Percentiles rank a stretch among this genome's conserved stretches.
Evolutionary conservation across 768 basidiomycete species (phyloP).

Genomic region (Hypholoma fasciculare): DNA sequence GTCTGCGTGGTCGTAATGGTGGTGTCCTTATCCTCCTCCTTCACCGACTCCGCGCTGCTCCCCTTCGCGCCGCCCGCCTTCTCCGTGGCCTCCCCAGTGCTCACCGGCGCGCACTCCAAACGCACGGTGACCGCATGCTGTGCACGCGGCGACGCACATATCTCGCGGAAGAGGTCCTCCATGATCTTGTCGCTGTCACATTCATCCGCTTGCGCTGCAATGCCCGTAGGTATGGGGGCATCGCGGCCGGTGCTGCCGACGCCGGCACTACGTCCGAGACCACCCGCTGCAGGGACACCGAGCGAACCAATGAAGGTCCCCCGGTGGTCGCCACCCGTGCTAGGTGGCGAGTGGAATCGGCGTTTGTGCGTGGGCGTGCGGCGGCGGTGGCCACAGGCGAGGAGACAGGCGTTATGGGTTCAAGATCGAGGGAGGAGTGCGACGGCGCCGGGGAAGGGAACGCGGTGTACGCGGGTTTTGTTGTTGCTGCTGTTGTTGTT

Average conservation of each 20-base stretch:
- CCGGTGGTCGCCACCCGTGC: constrained; percentile 94
- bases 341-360: constrained; percentile 91
- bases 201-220: constrained; percentile 22
- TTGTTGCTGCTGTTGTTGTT: constrained; percentile 13
- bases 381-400: constrained; percentile 22
- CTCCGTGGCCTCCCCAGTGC: constrained; percentile 2
- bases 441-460: constrained; percentile 45
- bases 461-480: constrained; percentile 20
- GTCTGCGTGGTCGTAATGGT: background rate
- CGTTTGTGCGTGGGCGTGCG: constrained; percentile 30
- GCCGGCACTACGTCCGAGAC: constrained; percentile 30
- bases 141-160: constrained; percentile 52
- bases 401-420: constrained; percentile 29
- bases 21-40: constrained; percentile 12
- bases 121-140: constrained; percentile 17
- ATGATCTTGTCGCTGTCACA: constrained; percentile 60
- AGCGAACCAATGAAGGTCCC: constrained; percentile 43
- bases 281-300: constrained; percentile 96
- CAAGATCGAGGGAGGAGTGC: constrained; percentile 35
- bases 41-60: constrained; percentile 11
- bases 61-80: constrained; percentile 10
- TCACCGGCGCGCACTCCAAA: constrained; percentile 6
- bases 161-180: constrained; percentile 70
- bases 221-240: constrained; percentile 21
- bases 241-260: constrained; percentile 15